Evolutionary conservation across 768 basidiomycete species (phyloP), one percentile per base, ranked within the genome.

Genomic region (Rhizopogon salebrosus): DNA sequence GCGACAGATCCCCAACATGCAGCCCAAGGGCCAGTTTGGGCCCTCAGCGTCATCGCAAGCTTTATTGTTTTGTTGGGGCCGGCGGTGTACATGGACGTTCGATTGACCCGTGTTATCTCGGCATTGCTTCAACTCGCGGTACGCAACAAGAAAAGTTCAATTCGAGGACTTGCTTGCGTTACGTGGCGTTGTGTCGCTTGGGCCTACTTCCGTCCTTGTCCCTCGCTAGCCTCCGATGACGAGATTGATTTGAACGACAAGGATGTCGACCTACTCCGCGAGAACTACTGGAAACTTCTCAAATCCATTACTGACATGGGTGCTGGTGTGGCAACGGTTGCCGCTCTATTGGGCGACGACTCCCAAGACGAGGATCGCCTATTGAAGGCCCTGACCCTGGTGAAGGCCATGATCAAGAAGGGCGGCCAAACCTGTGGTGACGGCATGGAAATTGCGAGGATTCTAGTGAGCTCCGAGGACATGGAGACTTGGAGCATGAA

Each of bases 11-110:
- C 83, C 2, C 64, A 68, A 6, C 78, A 84, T 55, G 78, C 78
- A 7, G 85, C 87, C 1, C 84, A 89, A 60, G 87, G 88, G 1
- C 88, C 90, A 8, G 82, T 86, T 1, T 92, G 90, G 90, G 84
- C 79, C 4, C 71, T 89, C 49, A 79, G 78, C 54, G 84, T 89
- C 29, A 69, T 90, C 2, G 81, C 84, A 0, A 75, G 76, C 54
- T 69, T 91, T 48, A 73, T 88, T 41, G 80, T 85, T 36, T 70
- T 92, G n/a, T 73, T 88, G 3, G 80, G 85, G 1, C 76, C 84
- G 3, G 69, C 70, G 3, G 68, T 86, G 22, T 80, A 68, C 54
- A 70, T 72, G 35, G 72, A 80, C 51, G 50, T 61, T 29, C 72
- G 71, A 43, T 63, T 80, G 20, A 73, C 73, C 31, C 74, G 78